Conservation (phyloP, 257 asterid genomes). For the Solanum etuberosum region DNA sequence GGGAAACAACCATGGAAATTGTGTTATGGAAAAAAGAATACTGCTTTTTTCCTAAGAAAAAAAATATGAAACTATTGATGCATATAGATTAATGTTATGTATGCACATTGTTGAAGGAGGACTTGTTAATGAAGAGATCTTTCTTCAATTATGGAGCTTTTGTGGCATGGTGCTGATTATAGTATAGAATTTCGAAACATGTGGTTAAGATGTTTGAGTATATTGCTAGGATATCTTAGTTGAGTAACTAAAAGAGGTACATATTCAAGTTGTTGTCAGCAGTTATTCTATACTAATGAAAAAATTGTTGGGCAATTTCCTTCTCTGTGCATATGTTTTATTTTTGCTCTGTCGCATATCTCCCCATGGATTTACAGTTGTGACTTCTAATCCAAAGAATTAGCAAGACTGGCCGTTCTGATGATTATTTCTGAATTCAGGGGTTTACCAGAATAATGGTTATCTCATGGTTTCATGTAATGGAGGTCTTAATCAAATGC, state of each 20-base stretch:
- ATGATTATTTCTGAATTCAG: slow-evolving; percentile 11
- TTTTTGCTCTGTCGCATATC: background rate
- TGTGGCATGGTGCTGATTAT: background rate
- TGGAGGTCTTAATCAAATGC: slow-evolving; percentile 77
- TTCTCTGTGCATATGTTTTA: background rate
- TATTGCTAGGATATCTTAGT: background rate
- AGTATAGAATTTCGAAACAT: background rate
- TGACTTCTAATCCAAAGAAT: background rate
- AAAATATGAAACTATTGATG: background rate
- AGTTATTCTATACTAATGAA: background rate
- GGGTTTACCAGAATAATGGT: slow-evolving; percentile 50
- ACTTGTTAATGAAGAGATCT: background rate
- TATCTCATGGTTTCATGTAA: slow-evolving; percentile 67
- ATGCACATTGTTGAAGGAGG: background rate
- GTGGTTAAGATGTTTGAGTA: background rate
- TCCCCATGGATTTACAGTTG: background rate
- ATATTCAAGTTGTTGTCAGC: background rate
- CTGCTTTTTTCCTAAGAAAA: background rate
- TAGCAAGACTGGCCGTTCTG: background rate
- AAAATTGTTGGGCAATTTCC: background rate
- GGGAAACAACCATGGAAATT: background rate
- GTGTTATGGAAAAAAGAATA: background rate
- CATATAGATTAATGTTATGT: background rate
- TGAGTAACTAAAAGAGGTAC: background rate
- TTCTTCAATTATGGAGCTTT: background rate